Percentiles rank a stretch among this genome's conserved stretches.
phyloP scores from a whole-genome alignment of 2,329 filamentous ascomycete genomes.

The Ophiostoma himal-ulmi region DNA sequence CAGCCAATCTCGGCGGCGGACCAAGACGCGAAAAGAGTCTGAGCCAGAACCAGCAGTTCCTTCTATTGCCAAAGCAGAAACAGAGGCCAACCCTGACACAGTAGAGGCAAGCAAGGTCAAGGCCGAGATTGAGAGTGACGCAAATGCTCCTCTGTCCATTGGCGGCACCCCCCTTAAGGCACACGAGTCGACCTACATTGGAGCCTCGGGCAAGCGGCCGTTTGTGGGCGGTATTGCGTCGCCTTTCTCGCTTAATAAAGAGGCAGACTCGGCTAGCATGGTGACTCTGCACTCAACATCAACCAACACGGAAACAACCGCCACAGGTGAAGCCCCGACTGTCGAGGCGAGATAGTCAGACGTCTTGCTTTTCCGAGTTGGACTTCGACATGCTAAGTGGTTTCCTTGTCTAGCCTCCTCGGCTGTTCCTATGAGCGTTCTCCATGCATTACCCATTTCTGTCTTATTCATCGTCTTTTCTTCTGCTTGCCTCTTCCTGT shows the following conservation, averaged over 20 bases:
- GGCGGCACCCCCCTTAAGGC: slow-evolving; percentile 9
- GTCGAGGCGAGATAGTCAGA: background rate
- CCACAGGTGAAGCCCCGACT: background rate
- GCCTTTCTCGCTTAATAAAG: slow-evolving; percentile 62
- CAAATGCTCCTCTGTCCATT: background rate
- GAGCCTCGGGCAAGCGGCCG: slow-evolving; percentile 56
- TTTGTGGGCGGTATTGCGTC: slow-evolving; percentile 64
- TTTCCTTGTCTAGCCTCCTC: too few species aligned
- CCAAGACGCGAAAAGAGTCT: slow-evolving; percentile 28
- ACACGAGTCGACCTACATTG: slow-evolving; percentile 32
- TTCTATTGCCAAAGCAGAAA: slow-evolving; percentile 23
- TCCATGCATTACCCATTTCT: too few species aligned
- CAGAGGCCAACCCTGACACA: background rate
- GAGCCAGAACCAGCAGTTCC: background rate
- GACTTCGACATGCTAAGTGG: too few species aligned
- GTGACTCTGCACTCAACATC: slow-evolving; percentile 51
- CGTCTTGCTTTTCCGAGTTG: background rate
- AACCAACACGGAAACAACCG: background rate
- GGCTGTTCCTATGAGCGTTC: too few species aligned
- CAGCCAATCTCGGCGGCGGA: background rate
- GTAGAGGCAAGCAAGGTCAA: background rate
- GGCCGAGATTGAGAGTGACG: background rate
- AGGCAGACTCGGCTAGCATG: slow-evolving; percentile 64
- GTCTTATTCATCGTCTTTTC: background rate
- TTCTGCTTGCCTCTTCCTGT: background rate